Evolutionary conservation across 495 filamentous ascomycete species (phyloP).

Genomic region (Aspergillus nanangensis): DNA sequence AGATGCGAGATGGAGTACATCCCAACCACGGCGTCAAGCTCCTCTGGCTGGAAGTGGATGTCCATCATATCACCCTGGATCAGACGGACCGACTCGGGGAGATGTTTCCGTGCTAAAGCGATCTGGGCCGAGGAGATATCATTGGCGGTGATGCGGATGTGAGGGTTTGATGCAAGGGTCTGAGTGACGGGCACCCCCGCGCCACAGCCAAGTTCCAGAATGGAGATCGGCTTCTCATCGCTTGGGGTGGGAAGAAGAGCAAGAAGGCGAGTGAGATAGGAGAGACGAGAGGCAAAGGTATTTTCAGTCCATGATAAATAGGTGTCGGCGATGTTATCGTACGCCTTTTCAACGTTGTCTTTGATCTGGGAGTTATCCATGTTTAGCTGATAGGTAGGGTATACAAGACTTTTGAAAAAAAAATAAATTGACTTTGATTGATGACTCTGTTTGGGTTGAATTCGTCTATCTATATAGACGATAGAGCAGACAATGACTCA

Average conservation of each 20-base stretch:
- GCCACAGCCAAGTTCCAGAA: slow-evolving; percentile 41
- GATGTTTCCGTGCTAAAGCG: slow-evolving; percentile 18
- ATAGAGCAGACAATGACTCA: no score
- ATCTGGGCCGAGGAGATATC: slow-evolving; percentile 37
- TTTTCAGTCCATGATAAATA: slow-evolving; percentile 35
- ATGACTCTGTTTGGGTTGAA: no score
- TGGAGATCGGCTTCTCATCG: background rate
- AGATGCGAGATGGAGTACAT: slow-evolving; percentile 45
- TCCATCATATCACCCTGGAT: slow-evolving; percentile 39
- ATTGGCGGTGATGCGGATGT: slow-evolving; percentile 27
- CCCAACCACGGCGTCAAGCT: slow-evolving; percentile 35
- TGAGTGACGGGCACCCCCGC: slow-evolving; percentile 33
- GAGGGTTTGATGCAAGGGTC: slow-evolving; percentile 11
- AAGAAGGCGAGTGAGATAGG: slow-evolving; percentile 13
- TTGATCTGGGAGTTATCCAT: slow-evolving; percentile 7
- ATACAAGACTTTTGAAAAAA: no score
- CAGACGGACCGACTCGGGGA: slow-evolving; percentile 16
- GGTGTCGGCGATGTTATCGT: slow-evolving; percentile 33
- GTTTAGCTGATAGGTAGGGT: no score
- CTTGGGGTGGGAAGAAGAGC: background rate
- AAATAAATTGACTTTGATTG: no score
- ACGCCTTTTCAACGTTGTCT: slow-evolving; percentile 24
- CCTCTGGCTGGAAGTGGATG: slow-evolving; percentile 19
- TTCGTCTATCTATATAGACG: no score
- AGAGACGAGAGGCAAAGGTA: slow-evolving; percentile 21